phyloP scores from a whole-genome alignment of 345 rosid species.

The Carallia pectinifolia region DNA sequence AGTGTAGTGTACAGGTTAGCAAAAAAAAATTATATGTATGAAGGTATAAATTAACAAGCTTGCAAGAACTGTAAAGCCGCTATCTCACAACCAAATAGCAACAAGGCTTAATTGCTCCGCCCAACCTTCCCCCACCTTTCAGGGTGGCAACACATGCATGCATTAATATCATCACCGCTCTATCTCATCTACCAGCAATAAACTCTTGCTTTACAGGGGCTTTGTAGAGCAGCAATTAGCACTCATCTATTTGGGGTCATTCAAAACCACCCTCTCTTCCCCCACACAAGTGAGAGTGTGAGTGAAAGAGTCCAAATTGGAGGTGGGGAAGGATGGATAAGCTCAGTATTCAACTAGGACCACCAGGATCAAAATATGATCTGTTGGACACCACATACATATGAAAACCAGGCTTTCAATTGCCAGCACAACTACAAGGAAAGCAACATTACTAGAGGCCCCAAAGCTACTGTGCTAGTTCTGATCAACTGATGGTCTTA shows the following conservation, averaged over 20 bases:
- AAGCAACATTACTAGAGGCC: background rate
- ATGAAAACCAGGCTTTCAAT: background rate
- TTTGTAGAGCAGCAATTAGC: constrained; percentile 6
- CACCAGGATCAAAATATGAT: constrained; percentile 8
- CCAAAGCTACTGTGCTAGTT: background rate
- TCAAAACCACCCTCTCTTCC: background rate
- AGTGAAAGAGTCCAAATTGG: background rate
- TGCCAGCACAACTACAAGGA: background rate
- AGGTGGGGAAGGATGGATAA: background rate
- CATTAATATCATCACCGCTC: constrained; percentile 40
- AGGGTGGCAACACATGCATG: constrained; percentile 41
- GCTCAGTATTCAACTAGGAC: background rate
- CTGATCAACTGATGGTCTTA: background rate
- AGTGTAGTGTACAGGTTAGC: too few relatives aligned
- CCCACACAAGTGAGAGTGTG: background rate
- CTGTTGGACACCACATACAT: background rate
- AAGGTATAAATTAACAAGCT: constrained; percentile 10
- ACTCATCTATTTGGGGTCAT: background rate
- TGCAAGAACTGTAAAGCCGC: constrained; percentile 11
- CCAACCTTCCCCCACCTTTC: constrained; percentile 43
- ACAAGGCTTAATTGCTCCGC: constrained; percentile 40
- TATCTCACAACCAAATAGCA: constrained; percentile 14
- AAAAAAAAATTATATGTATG: too few relatives aligned
- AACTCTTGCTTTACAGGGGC: background rate
- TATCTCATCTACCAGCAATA: constrained; percentile 29